phyloP scores from a whole-genome alignment of 1,284 basidiomycete species.

The Ustilago tritici region DNA sequence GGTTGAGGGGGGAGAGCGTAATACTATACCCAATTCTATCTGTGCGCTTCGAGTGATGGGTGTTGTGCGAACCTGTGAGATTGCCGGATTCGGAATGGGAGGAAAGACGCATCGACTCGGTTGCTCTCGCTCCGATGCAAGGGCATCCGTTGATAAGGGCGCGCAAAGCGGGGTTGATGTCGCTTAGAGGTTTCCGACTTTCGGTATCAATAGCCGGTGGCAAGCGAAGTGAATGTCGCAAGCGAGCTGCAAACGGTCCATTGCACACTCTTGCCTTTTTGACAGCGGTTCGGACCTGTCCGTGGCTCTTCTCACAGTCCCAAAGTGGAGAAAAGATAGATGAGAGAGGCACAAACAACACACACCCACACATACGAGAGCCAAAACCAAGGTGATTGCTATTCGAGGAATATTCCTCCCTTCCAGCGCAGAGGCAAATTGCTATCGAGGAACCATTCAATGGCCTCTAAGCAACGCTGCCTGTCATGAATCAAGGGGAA shows the following conservation, averaged over 20 bases:
- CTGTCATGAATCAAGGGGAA: background rate
- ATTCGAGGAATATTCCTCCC: slow-evolving; percentile 15
- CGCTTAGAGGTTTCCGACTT: slow-evolving; percentile 2
- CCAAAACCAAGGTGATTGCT: background rate
- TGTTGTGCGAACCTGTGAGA: background rate
- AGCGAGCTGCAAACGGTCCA: background rate
- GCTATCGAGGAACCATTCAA: background rate
- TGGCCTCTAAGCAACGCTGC: background rate
- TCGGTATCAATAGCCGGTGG: background rate
- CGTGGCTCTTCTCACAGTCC: too few relatives aligned
- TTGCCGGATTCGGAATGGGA: too few relatives aligned
- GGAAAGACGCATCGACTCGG: too few relatives aligned
- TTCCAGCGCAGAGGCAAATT: background rate
- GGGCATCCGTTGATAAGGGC: background rate
- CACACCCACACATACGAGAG: slow-evolving; percentile 1
- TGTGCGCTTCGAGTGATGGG: background rate
- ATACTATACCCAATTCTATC: slow-evolving; percentile 8
- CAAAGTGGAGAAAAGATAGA: too few relatives aligned
- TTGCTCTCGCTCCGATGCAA: too few relatives aligned
- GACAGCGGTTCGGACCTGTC: too few relatives aligned
- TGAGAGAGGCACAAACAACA: too few relatives aligned
- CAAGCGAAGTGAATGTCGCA: background rate
- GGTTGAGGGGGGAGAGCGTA: background rate
- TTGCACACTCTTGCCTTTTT: background rate
- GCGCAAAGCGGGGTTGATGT: background rate